Conservation (phyloP, 257 asterid genomes). For the Anisodus tanguticus region DNA sequence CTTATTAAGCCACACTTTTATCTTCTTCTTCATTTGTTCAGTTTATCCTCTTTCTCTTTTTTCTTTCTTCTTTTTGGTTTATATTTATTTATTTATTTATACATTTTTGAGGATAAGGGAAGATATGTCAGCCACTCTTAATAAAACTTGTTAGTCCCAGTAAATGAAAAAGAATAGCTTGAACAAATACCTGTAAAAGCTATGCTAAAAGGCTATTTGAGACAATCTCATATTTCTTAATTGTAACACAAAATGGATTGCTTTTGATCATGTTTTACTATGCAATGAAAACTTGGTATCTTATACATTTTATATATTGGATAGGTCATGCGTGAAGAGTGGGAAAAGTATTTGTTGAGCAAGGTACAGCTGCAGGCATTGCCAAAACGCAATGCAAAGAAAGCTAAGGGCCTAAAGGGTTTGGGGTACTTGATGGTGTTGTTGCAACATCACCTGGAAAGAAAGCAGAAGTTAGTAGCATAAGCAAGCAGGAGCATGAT, state of each 20-base stretch:
- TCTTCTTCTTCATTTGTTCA: background rate
- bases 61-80: background rate
- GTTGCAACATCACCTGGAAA: slow-evolving; percentile 65
- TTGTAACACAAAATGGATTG: background rate
- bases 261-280: slow-evolving; percentile 4
- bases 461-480: slow-evolving; percentile 75
- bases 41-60: background rate
- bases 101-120: background rate
- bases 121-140: background rate
- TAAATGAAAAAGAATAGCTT: slow-evolving; percentile 1
- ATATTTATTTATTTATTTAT: background rate
- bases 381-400: slow-evolving; percentile 80
- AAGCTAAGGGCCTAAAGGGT: slow-evolving; percentile 78
- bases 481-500: slow-evolving; percentile 85
- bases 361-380: slow-evolving; percentile 89
- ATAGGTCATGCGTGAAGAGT: slow-evolving; percentile 90
- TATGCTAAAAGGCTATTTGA: slow-evolving; percentile 6
- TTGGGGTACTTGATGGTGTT: slow-evolving; percentile 87
- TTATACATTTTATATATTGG: background rate
- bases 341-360: slow-evolving; percentile 92
- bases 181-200: background rate
- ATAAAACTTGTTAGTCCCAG: background rate
- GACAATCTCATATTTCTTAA: background rate
- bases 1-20: background rate
- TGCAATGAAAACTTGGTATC: background rate